Percentiles rank a stretch among this genome's conserved stretches.
phyloP scores from a whole-genome alignment of 2,329 filamentous ascomycete species.

The Chalaropsis thielavioides region DNA sequence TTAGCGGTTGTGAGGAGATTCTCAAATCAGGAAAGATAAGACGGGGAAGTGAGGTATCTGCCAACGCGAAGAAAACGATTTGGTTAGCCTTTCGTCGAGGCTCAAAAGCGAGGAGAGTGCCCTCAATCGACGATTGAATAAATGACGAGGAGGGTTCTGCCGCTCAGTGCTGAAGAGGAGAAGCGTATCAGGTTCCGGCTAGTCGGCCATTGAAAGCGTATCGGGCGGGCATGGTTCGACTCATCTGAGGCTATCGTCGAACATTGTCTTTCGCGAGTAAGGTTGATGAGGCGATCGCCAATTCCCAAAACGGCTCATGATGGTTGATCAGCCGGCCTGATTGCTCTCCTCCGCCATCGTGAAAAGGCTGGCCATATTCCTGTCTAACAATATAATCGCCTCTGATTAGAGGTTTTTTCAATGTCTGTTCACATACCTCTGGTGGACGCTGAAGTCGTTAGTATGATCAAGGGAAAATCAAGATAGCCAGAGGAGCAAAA shows the following conservation, averaged over 20 bases:
- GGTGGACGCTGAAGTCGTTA: constrained; percentile 16
- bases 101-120: constrained; percentile 55
- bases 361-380: constrained; percentile 26
- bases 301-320: not conserved
- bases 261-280: constrained; percentile 7
- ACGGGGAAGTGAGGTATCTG: constrained; percentile 50
- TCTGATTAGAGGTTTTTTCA: constrained; percentile 3
- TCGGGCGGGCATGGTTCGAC: constrained; percentile 22
- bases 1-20: constrained; percentile 65
- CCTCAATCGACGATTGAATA: constrained; percentile 30
- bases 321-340: constrained; percentile 29
- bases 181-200: constrained; percentile 39
- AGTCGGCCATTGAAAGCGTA: constrained; percentile 11
- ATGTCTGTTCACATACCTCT: constrained; percentile 15
- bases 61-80: constrained; percentile 23
- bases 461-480: constrained; percentile 8
- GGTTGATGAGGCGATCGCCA: not conserved
- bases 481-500: constrained; percentile 16
- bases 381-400: constrained; percentile 15
- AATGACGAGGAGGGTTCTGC: constrained; percentile 51
- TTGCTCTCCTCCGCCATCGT: constrained; percentile 48
- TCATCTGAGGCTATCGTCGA: not conserved
- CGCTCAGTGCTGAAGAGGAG: constrained; percentile 50
- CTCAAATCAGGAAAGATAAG: constrained; percentile 46
- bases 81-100: constrained; percentile 47